A percentile compares a stretch with the other conserved stretches of the same genome.
Conservation (phyloP, 2,329 filamentous ascomycete genomes). For the Myriosclerotinia curreyana region DNA sequence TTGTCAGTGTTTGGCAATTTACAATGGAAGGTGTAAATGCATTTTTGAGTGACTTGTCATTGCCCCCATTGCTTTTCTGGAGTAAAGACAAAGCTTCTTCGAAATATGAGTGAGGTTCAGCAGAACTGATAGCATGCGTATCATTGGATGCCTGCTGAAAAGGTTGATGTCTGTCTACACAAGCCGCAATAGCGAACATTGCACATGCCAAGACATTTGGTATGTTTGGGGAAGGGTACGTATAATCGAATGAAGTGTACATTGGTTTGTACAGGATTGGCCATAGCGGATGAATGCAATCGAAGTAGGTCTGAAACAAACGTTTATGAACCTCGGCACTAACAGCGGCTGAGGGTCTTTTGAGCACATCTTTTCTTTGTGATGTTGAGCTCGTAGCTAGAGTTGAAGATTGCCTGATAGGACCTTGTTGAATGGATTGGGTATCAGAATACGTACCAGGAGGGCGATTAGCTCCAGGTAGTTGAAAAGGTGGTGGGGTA, state of each 20-base stretch:
- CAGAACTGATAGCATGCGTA: conserved; percentile 23
- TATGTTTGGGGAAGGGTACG: conserved; percentile 31
- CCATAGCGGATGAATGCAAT: conserved; percentile 38
- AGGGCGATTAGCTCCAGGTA: not conserved
- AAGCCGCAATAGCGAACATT: conserved; percentile 37
- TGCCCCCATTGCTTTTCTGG: conserved; percentile 25
- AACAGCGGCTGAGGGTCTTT: conserved; percentile 20
- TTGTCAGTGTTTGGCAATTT: conserved; percentile 35
- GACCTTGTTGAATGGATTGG: not conserved
- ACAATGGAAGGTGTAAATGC: conserved; percentile 33
- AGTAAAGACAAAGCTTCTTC: conserved; percentile 29
- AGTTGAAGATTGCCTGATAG: not conserved
- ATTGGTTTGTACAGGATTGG: conserved; percentile 38
- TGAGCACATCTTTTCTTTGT: conserved; percentile 5
- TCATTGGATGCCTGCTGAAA: conserved; percentile 21
- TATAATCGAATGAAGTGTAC: conserved; percentile 34
- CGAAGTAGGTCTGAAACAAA: conserved; percentile 37
- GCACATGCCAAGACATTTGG: conserved; percentile 32
- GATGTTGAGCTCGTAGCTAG: not conserved
- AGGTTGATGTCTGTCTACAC: conserved; percentile 31
- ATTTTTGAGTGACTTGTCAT: conserved; percentile 26
- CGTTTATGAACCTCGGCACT: conserved; percentile 32
- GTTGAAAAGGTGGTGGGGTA: not conserved
- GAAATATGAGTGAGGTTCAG: conserved; percentile 17
- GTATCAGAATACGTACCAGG: not conserved